A percentile compares a stretch with the other conserved stretches of the same genome.
These are phyloP conservation scores for Penicillium vulpinum DNA, from an alignment of 2,329 filamentous ascomycete species.

Conservation along the genomic window DNA sequence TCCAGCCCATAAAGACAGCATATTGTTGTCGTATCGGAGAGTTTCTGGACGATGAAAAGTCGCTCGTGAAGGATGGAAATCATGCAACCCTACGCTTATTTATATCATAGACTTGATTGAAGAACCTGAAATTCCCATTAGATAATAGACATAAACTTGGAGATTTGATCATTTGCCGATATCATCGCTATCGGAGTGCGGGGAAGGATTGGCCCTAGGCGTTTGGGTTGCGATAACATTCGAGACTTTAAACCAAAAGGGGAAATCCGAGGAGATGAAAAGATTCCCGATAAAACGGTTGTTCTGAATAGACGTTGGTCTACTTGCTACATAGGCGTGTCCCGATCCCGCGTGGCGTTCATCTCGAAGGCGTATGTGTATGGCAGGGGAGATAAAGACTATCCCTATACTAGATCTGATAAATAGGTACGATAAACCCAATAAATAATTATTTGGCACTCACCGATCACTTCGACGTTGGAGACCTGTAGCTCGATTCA, in stretches of 20 bases:
- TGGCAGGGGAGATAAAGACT: not conserved
- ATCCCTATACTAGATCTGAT: not conserved
- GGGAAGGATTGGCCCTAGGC: constrained; percentile 12
- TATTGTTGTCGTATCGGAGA: not conserved
- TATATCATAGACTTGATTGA: constrained; percentile 7
- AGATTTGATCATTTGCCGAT: constrained; percentile 5
- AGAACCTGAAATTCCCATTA: not conserved
- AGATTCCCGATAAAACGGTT: too few relatives aligned
- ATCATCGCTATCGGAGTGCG: constrained; percentile 13
- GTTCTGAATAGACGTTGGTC: not conserved
- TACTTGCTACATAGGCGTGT: not conserved
- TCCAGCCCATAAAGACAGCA: constrained; percentile 20
- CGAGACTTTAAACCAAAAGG: constrained; percentile 7
- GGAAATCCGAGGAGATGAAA: constrained; percentile 18
- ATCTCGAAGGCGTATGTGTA: not conserved
- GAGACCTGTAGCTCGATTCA: not conserved
- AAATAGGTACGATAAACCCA: not conserved
- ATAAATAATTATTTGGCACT: too few relatives aligned
- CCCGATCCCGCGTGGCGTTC: too few relatives aligned
- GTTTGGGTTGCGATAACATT: constrained; percentile 9
- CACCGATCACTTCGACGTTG: not conserved
- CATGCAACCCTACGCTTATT: not conserved
- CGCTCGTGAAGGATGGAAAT: not conserved
- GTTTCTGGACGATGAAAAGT: not conserved
- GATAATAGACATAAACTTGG: constrained; percentile 4